Base-by-base conservation (phyloP, 2,329 filamentous ascomycete species). In the Fonsecaea monophora region DNA sequence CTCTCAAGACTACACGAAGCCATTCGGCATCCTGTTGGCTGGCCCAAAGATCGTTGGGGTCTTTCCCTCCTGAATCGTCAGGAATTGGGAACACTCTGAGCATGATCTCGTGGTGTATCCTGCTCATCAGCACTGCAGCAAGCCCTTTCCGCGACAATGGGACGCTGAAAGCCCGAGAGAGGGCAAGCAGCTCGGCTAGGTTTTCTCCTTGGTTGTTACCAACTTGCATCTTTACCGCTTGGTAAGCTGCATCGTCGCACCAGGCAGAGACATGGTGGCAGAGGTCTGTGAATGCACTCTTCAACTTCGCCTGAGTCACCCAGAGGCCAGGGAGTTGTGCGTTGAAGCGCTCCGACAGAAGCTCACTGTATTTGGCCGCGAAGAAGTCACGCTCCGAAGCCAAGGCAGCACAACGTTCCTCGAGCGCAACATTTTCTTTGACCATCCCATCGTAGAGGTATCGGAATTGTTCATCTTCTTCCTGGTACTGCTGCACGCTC, bases 221-320 rank as follows among this genome's bases (percentile, higher is more conserved):
- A 42, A 42, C 15, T 42, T 42, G 38, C 38, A 42, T 42, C 38
- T 42, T 13, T 13, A 42, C 38, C 12, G 38, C 38, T 42, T 42
- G 38, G 38, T 42, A 42, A 15, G 38, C 38, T 15, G 38, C 38
- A 42, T 42, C 38, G 15, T 42, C 38, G 12, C 38, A 42, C 38
- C 38, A 42, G 15, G 38, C 38, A 42, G 38, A 42, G 38, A 42
- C 38, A 42, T 42, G 38, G 38, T 42, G 38, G 38, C 38, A 42
- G 38, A 42, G 13, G 13, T 42, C 38, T 6, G 38, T 42, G 38
- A 13, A 42, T 6, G 38, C 38, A 42, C 12, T 42, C 12, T 42
- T 42, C 38, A 42, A 42, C 15, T 42, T 42, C 12, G 38, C 10
- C 15, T 42, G 38, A 15, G 38, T 42, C 12, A 42, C 38, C 38